Conservation (phyloP, 73 alveolate species). For the Durusdinium trenchii region DNA sequence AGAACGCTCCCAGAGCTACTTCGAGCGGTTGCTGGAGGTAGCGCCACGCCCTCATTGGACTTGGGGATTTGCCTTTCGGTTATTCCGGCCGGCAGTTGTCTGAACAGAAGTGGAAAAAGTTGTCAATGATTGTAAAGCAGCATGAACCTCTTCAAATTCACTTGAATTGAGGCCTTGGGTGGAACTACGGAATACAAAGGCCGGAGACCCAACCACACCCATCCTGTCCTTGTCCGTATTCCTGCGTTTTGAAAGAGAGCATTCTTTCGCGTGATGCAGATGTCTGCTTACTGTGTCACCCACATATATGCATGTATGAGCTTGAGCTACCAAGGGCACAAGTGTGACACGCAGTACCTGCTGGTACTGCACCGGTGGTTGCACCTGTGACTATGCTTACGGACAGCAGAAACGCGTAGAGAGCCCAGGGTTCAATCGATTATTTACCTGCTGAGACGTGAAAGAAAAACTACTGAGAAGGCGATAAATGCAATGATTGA, state of each 20-base stretch:
- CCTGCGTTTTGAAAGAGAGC: too few relatives aligned
- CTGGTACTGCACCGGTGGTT: constrained; percentile 65
- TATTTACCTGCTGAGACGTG: too few relatives aligned
- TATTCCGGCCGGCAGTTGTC: not conserved
- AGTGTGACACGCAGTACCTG: constrained; percentile 90
- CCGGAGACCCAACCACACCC: too few relatives aligned
- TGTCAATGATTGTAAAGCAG: not conserved
- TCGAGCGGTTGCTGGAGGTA: constrained; percentile 31
- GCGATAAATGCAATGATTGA: too few relatives aligned
- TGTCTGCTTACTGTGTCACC: not conserved
- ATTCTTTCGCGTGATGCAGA: too few relatives aligned
- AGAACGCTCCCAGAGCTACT: constrained; percentile 31
- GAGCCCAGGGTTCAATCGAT: too few relatives aligned
- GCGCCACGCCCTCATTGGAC: constrained; percentile 18
- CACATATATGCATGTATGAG: not conserved
- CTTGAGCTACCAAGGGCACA: constrained; percentile 34
- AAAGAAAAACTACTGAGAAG: too few relatives aligned
- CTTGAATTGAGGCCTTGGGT: constrained; percentile 65
- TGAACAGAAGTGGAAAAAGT: not conserved
- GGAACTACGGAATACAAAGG: constrained; percentile 85
- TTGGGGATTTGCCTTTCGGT: not conserved
- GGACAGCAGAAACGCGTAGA: constrained; percentile 69
- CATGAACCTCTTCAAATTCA: not conserved
- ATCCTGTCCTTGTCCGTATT: too few relatives aligned
- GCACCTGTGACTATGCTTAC: constrained; percentile 82